Evolutionary conservation across 441 rosid species (phyloP).

Genomic region (Syzygium syzygioides): DNA sequence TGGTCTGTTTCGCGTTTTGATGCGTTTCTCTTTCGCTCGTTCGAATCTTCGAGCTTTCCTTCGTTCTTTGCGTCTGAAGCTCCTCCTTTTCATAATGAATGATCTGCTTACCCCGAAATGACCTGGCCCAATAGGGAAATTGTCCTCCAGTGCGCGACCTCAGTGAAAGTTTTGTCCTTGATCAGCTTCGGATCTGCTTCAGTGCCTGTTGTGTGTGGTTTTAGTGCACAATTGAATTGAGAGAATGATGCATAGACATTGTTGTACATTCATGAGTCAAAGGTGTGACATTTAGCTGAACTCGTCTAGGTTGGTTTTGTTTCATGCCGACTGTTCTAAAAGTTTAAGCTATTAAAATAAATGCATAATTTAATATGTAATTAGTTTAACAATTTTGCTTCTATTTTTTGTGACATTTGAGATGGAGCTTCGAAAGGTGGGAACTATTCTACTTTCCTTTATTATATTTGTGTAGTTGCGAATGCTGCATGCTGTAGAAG

Average conservation of each 20-base stretch:
- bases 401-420: not conserved
- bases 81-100: too few relatives aligned
- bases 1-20: not conserved
- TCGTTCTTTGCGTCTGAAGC: not conserved
- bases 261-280: not conserved
- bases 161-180: not conserved
- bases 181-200: not conserved
- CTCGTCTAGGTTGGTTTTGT: not conserved
- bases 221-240: constrained; percentile 8
- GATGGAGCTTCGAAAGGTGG: not conserved
- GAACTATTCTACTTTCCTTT: not conserved
- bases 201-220: not conserved
- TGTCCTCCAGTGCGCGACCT: not conserved
- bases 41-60: constrained; percentile 2
- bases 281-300: not conserved
- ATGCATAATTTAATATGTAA: too few relatives aligned
- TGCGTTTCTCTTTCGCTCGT: not conserved
- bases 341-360: too few relatives aligned
- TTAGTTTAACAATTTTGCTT: not conserved
- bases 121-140: too few relatives aligned
- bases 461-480: not conserved
- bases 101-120: too few relatives aligned
- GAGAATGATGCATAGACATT: constrained; percentile 22
- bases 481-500: not conserved
- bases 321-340: not conserved